Evolutionary conservation across 1,284 basidiomycete species (phyloP).

Genomic region (Chalciporus sp.): DNA sequence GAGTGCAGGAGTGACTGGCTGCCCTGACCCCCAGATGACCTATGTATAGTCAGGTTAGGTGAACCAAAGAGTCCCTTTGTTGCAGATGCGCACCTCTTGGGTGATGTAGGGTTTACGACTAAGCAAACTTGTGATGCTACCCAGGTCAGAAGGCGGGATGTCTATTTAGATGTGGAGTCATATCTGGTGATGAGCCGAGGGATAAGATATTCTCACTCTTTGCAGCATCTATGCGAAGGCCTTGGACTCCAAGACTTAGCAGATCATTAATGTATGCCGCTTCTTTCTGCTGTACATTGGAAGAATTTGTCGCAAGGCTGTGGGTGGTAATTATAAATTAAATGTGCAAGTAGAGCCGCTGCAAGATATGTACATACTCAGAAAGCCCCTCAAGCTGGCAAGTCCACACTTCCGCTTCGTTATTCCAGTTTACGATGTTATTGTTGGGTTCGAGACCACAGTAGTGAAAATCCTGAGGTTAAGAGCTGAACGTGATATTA

Average conservation of each 20-base stretch:
- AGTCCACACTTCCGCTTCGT: conserved; percentile 57
- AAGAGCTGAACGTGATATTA: background rate
- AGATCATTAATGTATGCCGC: conserved; percentile 64
- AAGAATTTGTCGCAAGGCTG: conserved; percentile 62
- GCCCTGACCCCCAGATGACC: conserved; percentile 51
- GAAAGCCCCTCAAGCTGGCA: conserved; percentile 60
- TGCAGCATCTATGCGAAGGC: conserved; percentile 66
- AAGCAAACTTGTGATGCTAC: conserved; percentile 53
- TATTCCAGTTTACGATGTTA: conserved; percentile 58
- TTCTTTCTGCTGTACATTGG: conserved; percentile 55
- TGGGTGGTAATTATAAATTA: background rate
- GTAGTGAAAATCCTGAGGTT: conserved; percentile 58
- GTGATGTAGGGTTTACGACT: conserved; percentile 51
- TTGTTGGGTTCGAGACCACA: conserved; percentile 54
- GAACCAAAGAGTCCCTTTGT: background rate
- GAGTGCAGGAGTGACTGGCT: conserved; percentile 56
- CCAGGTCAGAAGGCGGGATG: conserved; percentile 53
- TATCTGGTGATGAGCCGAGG: background rate
- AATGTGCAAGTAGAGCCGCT: background rate
- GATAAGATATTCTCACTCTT: conserved; percentile 46
- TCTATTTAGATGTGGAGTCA: conserved; percentile 41
- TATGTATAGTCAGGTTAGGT: background rate
- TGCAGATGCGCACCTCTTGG: conserved; percentile 46
- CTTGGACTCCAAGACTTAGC: conserved; percentile 62
- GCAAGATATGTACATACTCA: conserved; percentile 48